Evolutionary conservation across 192 early-diverging fungal genomes (phyloP).

Genomic region (Linnemannia elongata): DNA sequence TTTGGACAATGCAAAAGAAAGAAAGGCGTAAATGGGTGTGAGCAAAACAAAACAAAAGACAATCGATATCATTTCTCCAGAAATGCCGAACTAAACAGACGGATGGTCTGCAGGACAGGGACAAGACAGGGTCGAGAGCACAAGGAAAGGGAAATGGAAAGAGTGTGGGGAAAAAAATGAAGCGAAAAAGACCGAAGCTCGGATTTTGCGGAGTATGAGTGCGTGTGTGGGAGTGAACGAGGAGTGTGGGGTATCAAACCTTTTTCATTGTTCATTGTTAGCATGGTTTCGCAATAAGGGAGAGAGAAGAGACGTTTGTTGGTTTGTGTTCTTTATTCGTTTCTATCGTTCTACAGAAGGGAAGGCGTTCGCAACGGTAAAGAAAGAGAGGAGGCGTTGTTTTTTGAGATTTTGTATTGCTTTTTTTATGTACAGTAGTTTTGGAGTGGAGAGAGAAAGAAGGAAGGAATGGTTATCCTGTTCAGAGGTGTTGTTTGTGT

Average conservation of each 20-base stretch:
- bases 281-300: neutral
- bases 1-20: neutral
- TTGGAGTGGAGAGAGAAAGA: constrained; percentile 35
- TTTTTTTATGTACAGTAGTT: constrained; percentile 30
- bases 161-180: constrained; percentile 3
- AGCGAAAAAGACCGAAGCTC: neutral
- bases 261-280: neutral
- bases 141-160: neutral
- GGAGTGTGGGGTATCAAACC: neutral
- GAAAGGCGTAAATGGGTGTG: neutral
- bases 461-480: neutral
- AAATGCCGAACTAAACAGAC: neutral
- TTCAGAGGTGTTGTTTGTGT: neutral
- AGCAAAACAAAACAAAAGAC: neutral
- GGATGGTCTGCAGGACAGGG: neutral
- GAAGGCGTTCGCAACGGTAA: neutral
- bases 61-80: neutral
- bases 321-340: neutral
- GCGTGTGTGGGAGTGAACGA: neutral
- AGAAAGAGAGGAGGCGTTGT: neutral
- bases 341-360: constrained; percentile 6
- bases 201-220: constrained; percentile 2
- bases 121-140: neutral
- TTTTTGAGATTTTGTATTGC: neutral
- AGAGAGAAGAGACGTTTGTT: neutral